phyloP scores from a whole-genome alignment of 2,329 filamentous ascomycete species.

The Colletotrichum incanum region DNA sequence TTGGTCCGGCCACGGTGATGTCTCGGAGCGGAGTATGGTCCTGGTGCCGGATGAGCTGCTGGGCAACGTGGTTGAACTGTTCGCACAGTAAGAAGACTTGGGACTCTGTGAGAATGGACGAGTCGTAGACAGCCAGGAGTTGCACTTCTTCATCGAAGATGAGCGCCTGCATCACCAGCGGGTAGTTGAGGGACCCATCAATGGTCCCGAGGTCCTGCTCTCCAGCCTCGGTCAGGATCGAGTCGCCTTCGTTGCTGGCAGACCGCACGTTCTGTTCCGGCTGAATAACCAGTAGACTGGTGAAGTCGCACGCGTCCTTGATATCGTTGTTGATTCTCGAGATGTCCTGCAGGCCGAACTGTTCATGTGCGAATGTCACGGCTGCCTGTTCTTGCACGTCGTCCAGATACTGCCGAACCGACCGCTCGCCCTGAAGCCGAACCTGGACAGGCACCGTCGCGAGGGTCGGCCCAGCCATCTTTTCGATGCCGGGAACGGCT shows the following conservation, averaged over 20 bases:
- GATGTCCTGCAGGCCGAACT: constrained; percentile 45
- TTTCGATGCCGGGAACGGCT: constrained; percentile 47
- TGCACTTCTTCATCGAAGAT: constrained; percentile 9
- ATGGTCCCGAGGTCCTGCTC: constrained; percentile 4
- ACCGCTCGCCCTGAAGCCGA: constrained; percentile 27
- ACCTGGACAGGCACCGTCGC: constrained; percentile 50
- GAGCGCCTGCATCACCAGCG: constrained; percentile 10
- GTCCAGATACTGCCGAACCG: constrained; percentile 25
- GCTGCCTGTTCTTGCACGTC: constrained; percentile 40
- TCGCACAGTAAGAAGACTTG: not conserved
- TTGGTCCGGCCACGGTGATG: constrained; percentile 9
- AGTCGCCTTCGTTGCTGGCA: not conserved
- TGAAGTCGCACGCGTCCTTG: constrained; percentile 47
- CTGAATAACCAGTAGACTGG: constrained; percentile 51
- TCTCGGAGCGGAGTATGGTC: not conserved
- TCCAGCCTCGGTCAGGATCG: not conserved
- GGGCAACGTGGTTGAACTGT: constrained; percentile 11
- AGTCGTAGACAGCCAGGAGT: constrained; percentile 8
- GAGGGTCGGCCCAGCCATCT: constrained; percentile 50
- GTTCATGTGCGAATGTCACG: constrained; percentile 44
- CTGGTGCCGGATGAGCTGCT: constrained; percentile 11
- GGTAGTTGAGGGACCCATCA: constrained; percentile 19
- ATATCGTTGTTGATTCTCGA: constrained; percentile 37
- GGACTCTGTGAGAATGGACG: constrained; percentile 5
- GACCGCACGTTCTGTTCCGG: constrained; percentile 24